phyloP scores from a whole-genome alignment of 2,329 filamentous ascomycete species.

The Aschersonia sp. region DNA sequence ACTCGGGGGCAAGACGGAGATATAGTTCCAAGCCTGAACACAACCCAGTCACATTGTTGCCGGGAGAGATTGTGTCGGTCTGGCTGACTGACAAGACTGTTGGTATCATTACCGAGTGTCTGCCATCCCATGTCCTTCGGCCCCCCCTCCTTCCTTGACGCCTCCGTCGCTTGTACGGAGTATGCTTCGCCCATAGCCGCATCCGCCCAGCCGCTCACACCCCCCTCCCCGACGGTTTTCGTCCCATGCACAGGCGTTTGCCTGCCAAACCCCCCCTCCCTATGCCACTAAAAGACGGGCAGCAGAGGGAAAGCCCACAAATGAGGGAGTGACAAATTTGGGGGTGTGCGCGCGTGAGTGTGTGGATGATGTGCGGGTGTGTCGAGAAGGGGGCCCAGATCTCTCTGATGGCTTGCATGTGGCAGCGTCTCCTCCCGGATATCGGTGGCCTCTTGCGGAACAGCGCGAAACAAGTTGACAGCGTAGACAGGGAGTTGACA shows the following conservation, averaged over 20 bases:
- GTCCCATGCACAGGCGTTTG: neutral
- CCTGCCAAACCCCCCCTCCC: neutral
- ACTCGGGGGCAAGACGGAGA: neutral
- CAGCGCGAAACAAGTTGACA: neutral
- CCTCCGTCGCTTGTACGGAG: neutral
- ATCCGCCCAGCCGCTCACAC: neutral
- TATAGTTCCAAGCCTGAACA: neutral
- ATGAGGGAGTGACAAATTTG: too few relatives aligned
- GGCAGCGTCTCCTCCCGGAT: constrained; percentile 5
- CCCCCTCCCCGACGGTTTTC: neutral
- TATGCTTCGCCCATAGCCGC: neutral
- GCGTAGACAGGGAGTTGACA: too few relatives aligned
- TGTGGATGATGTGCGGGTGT: too few relatives aligned
- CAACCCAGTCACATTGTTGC: neutral
- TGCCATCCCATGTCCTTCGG: neutral
- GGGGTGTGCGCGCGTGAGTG: too few relatives aligned
- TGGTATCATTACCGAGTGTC: neutral
- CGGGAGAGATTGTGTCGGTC: neutral
- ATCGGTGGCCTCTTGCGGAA: constrained; percentile 2
- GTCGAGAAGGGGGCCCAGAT: too few relatives aligned
- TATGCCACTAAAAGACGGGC: too few relatives aligned
- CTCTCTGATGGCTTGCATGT: constrained; percentile 1
- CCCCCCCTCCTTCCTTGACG: neutral
- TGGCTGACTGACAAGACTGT: neutral
- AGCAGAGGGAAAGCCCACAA: too few relatives aligned